Base-by-base conservation (phyloP, 306 rosid genomes). In the Comarum palustre region DNA sequence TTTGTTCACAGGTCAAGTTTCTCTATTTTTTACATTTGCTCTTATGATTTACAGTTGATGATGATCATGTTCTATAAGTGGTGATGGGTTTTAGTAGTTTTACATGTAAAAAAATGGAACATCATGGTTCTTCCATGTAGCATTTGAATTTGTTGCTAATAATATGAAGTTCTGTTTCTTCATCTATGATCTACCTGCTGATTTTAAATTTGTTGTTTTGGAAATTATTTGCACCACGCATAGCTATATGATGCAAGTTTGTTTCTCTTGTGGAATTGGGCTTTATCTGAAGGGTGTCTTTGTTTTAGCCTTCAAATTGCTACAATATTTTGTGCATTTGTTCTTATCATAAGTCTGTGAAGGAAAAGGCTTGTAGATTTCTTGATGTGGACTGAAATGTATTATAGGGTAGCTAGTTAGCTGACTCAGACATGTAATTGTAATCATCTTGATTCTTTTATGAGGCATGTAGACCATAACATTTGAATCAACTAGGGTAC, bases 161-260 rank as follows among this genome's bases (percentile, higher is more conserved):
- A 61, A 61, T 61, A 32, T 61, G 67, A 61, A 32, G 43, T 17
- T 61, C 67, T 61, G 43, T 34, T 61, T 34, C 43, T 34, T 61
- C 66, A n/a, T n/a, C n/a, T n/a, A n/a, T n/a, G n/a, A n/a, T n/a
- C n/a, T n/a, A n/a, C n/a, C 36, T 34, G 36, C 36, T 8, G 9
- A 8, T 39, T 10, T 24, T 0, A 2, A 50, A 50, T 51, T 51
- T 22, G 31, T 2, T 51, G 25, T n/a, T n/a, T 57, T 0, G 0
- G 3, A 25, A 25, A 58, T 25, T 5, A 13, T 27, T 12, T 5
- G 19, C 16, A 58, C 38, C 5, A 24, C 11, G 32, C 36, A 13
- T 57, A 58, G 25, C 38, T 25, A 24, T 19, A n/a, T 27, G 15
- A 55, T 2, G 1, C 32, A 4, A 11, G 55, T 5, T 52, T 52